phyloP scores from a whole-genome alignment of 495 filamentous ascomycete genomes.

The Aspergillus indologenus region DNA sequence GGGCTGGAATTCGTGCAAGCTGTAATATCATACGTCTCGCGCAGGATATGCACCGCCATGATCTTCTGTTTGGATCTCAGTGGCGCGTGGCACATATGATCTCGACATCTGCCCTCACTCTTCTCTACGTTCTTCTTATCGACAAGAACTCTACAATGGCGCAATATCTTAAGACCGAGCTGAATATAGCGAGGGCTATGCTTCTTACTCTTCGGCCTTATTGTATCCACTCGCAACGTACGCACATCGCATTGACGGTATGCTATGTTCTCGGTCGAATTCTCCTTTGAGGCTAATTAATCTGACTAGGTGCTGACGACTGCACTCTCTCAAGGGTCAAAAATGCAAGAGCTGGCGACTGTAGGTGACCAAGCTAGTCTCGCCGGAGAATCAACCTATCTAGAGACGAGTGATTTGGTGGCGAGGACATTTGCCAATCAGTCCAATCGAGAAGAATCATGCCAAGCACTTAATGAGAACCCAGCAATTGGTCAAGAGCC shows the following conservation, averaged over 20 bases:
- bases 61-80: conserved; percentile 11
- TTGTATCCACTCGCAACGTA: conserved; percentile 1
- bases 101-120: conserved; percentile 1
- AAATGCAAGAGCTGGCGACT: not conserved
- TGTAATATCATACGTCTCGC: conserved; percentile 11
- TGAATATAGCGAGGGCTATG: conserved; percentile 8
- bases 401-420: not conserved
- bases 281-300: not conserved
- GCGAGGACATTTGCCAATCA: not conserved
- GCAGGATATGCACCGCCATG: conserved; percentile 14
- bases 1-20: conserved; percentile 10
- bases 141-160: not conserved
- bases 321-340: not conserved
- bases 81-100: conserved; percentile 12
- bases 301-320: conserved; percentile 3
- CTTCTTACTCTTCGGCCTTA: conserved; percentile 3
- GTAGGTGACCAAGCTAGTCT: not conserved
- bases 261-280: no score
- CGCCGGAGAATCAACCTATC: not conserved
- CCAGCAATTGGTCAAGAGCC: not conserved
- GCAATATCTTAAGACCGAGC: not conserved
- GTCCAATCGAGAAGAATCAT: not conserved
- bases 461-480: not conserved
- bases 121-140: conserved; percentile 10
- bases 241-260: conserved; percentile 10